These are phyloP conservation scores for Actinidia arguta DNA, from an alignment of 179 eudicot species.

Conservation along the genomic window DNA sequence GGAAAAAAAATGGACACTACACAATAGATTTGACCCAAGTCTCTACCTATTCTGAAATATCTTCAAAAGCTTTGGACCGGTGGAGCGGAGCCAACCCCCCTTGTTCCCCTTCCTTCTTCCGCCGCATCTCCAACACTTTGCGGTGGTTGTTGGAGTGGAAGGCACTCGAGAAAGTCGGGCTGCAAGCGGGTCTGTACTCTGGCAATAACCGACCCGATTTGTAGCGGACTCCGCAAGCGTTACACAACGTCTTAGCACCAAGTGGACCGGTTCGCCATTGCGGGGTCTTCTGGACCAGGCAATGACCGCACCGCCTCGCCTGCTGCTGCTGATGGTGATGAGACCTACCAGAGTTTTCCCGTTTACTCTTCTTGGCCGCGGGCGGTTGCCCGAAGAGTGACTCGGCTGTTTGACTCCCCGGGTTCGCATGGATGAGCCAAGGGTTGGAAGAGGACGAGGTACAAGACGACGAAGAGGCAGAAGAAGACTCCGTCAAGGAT, in stretches of 20 bases:
- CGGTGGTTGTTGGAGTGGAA: slow-evolving; percentile 54
- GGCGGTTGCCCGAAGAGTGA: slow-evolving; percentile 25
- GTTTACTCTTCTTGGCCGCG: slow-evolving; percentile 25
- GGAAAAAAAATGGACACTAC: no score
- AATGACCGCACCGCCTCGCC: slow-evolving; percentile 49
- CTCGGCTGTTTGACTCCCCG: slow-evolving; percentile 23
- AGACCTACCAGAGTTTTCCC: not conserved
- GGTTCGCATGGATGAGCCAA: not conserved
- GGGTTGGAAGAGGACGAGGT: slow-evolving; percentile 22
- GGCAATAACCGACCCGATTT: slow-evolving; percentile 56
- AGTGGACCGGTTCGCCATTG: slow-evolving; percentile 57
- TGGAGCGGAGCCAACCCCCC: slow-evolving; percentile 18
- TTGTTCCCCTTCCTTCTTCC: slow-evolving; percentile 39
- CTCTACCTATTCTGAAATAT: not conserved
- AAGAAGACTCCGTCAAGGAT: slow-evolving; percentile 27
- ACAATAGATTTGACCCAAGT: no score
- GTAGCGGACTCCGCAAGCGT: slow-evolving; percentile 58
- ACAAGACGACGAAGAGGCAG: slow-evolving; percentile 10
- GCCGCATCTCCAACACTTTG: slow-evolving; percentile 61
- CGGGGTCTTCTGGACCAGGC: slow-evolving; percentile 57
- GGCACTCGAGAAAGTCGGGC: slow-evolving; percentile 54
- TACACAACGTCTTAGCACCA: slow-evolving; percentile 53
- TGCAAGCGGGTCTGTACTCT: slow-evolving; percentile 57
- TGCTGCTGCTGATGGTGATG: not conserved
- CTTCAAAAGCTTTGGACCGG: slow-evolving; percentile 45